These are phyloP conservation scores for Zychaea mexicana DNA, from an alignment of 371 early-diverging fungal species.

Conservation along the genomic window DNA sequence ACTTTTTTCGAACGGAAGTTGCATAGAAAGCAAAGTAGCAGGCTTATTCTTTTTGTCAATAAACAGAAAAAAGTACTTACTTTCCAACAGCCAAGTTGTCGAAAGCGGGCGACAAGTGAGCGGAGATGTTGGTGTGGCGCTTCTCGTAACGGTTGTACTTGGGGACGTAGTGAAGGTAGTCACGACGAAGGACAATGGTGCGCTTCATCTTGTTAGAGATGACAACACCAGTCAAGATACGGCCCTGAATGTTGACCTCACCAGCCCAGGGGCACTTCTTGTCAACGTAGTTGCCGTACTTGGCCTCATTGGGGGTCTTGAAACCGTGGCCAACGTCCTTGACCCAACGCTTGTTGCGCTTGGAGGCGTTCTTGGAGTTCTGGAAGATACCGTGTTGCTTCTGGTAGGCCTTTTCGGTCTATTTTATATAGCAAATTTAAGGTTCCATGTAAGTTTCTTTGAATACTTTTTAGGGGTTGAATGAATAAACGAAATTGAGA, in stretches of 20 bases:
- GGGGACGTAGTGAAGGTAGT: conserved; percentile 99
- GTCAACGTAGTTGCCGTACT: conserved; percentile 97
- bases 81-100: conserved; percentile 80
- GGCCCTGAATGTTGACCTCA: conserved; percentile 97
- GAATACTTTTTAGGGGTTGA: background rate
- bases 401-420: conserved; percentile 93
- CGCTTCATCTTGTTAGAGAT: conserved; percentile 99
- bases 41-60: background rate
- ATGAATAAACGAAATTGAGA: background rate
- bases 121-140: conserved; percentile 99
- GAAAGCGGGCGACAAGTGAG: conserved; percentile 99
- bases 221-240: conserved; percentile 97
- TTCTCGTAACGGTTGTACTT: conserved; percentile 99
- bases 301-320: conserved; percentile 99
- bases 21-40: background rate
- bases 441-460: background rate
- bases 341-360: conserved; percentile 90
- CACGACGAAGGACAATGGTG: conserved; percentile 98
- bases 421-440: background rate
- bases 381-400: conserved; percentile 97
- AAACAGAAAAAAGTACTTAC: conserved; percentile 31
- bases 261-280: conserved; percentile 99
- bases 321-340: conserved; percentile 99
- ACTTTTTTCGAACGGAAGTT: background rate
- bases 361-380: conserved; percentile 83